Base-by-base conservation (phyloP, 2,329 filamentous ascomycete genomes). In the Fusarium pseudograminearum region DNA sequence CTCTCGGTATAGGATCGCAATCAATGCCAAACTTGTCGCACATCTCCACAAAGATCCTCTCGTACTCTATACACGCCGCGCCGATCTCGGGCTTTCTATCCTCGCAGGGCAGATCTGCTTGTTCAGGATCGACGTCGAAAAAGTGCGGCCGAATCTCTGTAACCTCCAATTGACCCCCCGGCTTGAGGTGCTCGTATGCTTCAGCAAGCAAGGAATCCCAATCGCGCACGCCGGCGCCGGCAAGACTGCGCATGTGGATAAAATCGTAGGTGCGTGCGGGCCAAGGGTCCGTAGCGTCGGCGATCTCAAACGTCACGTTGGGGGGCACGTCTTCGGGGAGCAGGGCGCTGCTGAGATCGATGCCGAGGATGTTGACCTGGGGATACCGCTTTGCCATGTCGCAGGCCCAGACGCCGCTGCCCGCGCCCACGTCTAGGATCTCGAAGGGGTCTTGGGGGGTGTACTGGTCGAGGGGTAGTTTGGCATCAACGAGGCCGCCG, bases 231-330 rank as follows among this genome's bases (percentile, higher is more conserved):
- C 85, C 85, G 1, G 81, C 82, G 11, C 80, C 81, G 9, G 83
- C 76, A n/a, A 81, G 69, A 69, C 81, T 80, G 41, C 82, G 80
- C 59, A 80, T 77, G 67, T 84, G 81, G 24, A 84, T 76, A 47
- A 83, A 82, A 70, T 84, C 82, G 56, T 77, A 78, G 4, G 72
- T 70, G 2, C 70, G 65, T 9, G 72, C 73, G 5, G 75, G 76
- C 82, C 81, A 84, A 6, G 76, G 79, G 30, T 86, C 80, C 64
- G 87, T 85, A 31, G 85, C 82, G 73, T 90, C 87, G 73, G 86
- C 86, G 40, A 90, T 83, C 60, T 86, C 79, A 73, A 90, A 90
- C 6, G 80, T 82, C 24, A 90, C 82, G 69, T 90, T 90, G 20
- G 86, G 82, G 9, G 88, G 88, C 10, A 89, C 84, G 28, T 78